Percentiles rank a stretch among this genome's conserved stretches.
Conservation (phyloP, 257 asterid genomes). For the Gentiana dahurica region DNA sequence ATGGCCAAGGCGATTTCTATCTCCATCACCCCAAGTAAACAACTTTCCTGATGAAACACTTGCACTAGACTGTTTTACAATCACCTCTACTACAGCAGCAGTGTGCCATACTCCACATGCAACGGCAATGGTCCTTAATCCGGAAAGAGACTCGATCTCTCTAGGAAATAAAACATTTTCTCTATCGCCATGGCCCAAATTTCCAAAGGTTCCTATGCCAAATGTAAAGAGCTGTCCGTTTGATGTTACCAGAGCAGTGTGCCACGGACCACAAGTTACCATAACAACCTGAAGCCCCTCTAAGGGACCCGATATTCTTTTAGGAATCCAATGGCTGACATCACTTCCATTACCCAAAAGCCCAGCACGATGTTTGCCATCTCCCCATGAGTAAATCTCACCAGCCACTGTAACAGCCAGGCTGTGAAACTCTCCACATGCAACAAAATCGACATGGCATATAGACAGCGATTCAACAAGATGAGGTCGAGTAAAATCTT, state of each 20-base stretch:
- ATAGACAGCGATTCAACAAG: slow-evolving; percentile 64
- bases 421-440: slow-evolving; percentile 89
- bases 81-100: slow-evolving; percentile 87
- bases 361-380: slow-evolving; percentile 87
- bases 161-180: slow-evolving; percentile 52
- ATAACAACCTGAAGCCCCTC: slow-evolving; percentile 75
- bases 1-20: slow-evolving; percentile 85
- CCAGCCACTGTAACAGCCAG: slow-evolving; percentile 78
- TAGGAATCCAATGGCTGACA: slow-evolving; percentile 89
- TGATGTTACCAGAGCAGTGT: slow-evolving; percentile 71
- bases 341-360: slow-evolving; percentile 77
- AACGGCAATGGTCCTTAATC: slow-evolving; percentile 75
- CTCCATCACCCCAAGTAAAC: slow-evolving; percentile 98
- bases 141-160: slow-evolving; percentile 75
- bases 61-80: slow-evolving; percentile 68
- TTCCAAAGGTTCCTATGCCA: slow-evolving; percentile 92
- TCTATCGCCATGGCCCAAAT: slow-evolving; percentile 79
- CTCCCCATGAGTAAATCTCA: slow-evolving; percentile 94
- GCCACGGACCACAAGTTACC: slow-evolving; percentile 94
- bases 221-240: slow-evolving; percentile 78
- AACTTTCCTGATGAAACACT: slow-evolving; percentile 77
- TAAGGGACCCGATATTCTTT: slow-evolving; percentile 81
- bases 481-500: slow-evolving; percentile 57
- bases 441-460: slow-evolving; percentile 58
- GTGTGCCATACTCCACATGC: slow-evolving; percentile 99